These are phyloP conservation scores for Hortaea werneckii DNA, from an alignment of 2,329 filamentous ascomycete species.

Conservation along the genomic window DNA sequence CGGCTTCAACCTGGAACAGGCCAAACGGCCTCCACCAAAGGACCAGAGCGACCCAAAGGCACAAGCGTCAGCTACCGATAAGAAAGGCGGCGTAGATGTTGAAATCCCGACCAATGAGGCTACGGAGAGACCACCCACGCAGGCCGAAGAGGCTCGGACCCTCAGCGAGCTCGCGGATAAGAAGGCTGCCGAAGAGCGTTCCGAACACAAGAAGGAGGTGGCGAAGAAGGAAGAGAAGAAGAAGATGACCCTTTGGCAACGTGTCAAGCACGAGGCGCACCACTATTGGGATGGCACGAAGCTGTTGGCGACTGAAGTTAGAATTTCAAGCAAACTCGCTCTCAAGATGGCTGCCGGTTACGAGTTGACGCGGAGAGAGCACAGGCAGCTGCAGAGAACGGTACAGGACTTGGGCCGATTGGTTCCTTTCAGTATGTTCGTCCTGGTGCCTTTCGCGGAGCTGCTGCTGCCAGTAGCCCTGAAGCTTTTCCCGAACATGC, in stretches of 20 bases:
- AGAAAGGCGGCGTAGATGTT: constrained; percentile 17
- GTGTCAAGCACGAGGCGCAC: constrained; percentile 83
- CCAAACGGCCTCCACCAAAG: constrained; percentile 69
- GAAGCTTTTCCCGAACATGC: constrained; percentile 91
- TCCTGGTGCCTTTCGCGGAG: constrained; percentile 94
- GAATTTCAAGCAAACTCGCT: constrained; percentile 81
- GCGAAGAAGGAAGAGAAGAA: constrained; percentile 62
- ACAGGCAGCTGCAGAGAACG: constrained; percentile 82
- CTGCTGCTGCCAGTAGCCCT: constrained; percentile 82
- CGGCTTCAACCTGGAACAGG: constrained; percentile 81
- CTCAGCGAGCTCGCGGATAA: constrained; percentile 54
- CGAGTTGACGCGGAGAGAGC: constrained; percentile 86
- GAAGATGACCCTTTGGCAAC: constrained; percentile 81
- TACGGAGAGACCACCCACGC: constrained; percentile 37
- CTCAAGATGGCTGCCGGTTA: constrained; percentile 98
- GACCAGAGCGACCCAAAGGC: constrained; percentile 33
- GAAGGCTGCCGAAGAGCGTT: constrained; percentile 42
- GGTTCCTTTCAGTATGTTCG: constrained; percentile 91
- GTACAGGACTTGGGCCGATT: constrained; percentile 87
- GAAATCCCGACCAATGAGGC: constrained; percentile 29
- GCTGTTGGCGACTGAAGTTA: constrained; percentile 81
- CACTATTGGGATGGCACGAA: constrained; percentile 99
- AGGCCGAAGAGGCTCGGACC: constrained; percentile 37
- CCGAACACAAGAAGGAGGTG: constrained; percentile 45
- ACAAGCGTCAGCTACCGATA: background rate